These are phyloP conservation scores for Antrodiella citrinella DNA, from an alignment of 768 basidiomycete genomes.

Conservation along the genomic window DNA sequence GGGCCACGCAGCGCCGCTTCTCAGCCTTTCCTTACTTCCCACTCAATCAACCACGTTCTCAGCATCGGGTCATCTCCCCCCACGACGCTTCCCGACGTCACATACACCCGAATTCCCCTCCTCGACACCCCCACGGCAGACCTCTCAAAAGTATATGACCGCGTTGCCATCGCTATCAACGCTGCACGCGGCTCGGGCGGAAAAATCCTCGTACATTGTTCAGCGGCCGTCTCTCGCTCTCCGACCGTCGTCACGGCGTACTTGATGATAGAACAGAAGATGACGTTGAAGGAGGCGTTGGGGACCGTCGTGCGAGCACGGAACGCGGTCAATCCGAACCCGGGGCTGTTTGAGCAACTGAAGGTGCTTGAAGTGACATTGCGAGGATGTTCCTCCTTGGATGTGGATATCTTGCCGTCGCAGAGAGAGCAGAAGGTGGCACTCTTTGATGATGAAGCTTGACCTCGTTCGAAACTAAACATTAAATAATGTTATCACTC, in stretches of 20 bases:
- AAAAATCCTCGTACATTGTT: conserved; percentile 36
- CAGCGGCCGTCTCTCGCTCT: conserved; percentile 38
- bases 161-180: conserved; percentile 26
- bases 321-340: conserved; percentile 32
- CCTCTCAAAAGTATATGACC: conserved; percentile 20
- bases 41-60: conserved; percentile 32
- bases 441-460: too few species aligned
- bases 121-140: conserved; percentile 25
- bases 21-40: conserved; percentile 26
- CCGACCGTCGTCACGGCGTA: conserved; percentile 35
- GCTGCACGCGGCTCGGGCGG: conserved; percentile 17
- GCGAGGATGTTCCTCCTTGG: conserved; percentile 22
- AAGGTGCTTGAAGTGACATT: conserved; percentile 22
- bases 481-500: too few species aligned
- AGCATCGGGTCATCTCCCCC: conserved; percentile 31
- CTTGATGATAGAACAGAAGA: conserved; percentile 28
- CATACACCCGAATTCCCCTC: conserved; percentile 32
- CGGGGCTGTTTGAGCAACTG: conserved; percentile 35
- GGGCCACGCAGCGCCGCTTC: conserved; percentile 35
- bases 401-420: conserved; percentile 29
- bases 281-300: conserved; percentile 32
- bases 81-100: conserved; percentile 21
- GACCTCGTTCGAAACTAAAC: too few species aligned
- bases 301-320: conserved; percentile 26
- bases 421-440: conserved; percentile 27